Conservation (phyloP, 2,329 filamentous ascomycete genomes). For the Albifimbria verrucaria region DNA sequence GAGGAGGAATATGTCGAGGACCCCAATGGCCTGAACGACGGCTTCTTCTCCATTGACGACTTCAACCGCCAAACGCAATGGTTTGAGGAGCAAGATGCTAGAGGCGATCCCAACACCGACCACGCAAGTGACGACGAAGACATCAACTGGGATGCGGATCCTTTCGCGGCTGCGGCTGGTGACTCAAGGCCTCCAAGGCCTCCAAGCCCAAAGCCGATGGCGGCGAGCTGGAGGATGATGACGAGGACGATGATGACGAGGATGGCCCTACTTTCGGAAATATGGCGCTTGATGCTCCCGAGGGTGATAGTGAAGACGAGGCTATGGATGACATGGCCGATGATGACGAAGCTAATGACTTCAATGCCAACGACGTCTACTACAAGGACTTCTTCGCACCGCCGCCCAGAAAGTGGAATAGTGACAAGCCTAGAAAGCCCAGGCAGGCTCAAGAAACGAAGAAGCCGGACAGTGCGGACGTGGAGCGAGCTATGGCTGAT, state of each 20-base stretch:
- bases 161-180: slow-evolving; percentile 44
- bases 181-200: slow-evolving; percentile 15
- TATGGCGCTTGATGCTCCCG: slow-evolving; percentile 68
- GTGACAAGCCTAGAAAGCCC: slow-evolving; percentile 39
- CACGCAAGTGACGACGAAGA: slow-evolving; percentile 79
- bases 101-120: slow-evolving; percentile 71
- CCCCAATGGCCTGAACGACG: slow-evolving; percentile 85
- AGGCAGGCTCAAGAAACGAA: slow-evolving; percentile 34
- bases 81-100: slow-evolving; percentile 80
- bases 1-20: slow-evolving; percentile 54
- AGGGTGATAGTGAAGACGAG: slow-evolving; percentile 66
- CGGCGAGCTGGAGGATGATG: slow-evolving; percentile 36
- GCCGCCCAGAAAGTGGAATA: slow-evolving; percentile 67
- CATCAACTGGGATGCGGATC: slow-evolving; percentile 83
- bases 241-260: slow-evolving; percentile 66
- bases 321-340: slow-evolving; percentile 41
- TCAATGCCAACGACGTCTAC: slow-evolving; percentile 83
- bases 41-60: slow-evolving; percentile 95
- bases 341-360: slow-evolving; percentile 55
- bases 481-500: slow-evolving; percentile 80
- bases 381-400: slow-evolving; percentile 95
- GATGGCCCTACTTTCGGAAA: slow-evolving; percentile 82
- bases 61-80: slow-evolving; percentile 94
- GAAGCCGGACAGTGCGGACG: slow-evolving; percentile 58
- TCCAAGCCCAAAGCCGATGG: slow-evolving; percentile 29